Percentiles rank a stretch among this genome's conserved stretches.
Conservation (phyloP, 2,329 filamentous ascomycete genomes). For the Pestalotiopsis sp. region DNA sequence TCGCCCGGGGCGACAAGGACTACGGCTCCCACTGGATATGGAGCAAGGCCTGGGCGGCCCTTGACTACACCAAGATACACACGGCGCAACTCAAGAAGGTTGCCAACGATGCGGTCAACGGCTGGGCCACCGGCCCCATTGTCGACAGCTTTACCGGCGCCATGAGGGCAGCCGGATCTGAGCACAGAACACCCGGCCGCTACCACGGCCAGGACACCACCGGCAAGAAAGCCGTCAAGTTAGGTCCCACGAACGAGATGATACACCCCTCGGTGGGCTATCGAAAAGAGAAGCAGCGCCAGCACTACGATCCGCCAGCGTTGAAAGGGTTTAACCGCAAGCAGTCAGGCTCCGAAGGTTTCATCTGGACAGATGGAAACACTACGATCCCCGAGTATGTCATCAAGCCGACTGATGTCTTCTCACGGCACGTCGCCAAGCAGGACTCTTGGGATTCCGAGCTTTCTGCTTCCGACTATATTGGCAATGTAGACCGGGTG, state of each 20-base stretch:
- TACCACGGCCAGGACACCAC: slow-evolving; percentile 10
- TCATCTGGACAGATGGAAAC: slow-evolving; percentile 10
- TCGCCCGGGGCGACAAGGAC: background rate
- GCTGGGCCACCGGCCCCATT: slow-evolving; percentile 21
- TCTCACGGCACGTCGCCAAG: slow-evolving; percentile 12
- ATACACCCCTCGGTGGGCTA: slow-evolving; percentile 18
- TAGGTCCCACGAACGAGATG: slow-evolving; percentile 14
- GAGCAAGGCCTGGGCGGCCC: slow-evolving; percentile 3
- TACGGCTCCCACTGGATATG: background rate
- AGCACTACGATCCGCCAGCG: background rate
- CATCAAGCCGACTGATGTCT: slow-evolving; percentile 13
- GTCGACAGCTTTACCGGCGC: slow-evolving; percentile 15
- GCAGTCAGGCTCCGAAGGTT: slow-evolving; percentile 6
- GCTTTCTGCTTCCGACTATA: slow-evolving; percentile 1
- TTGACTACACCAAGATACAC: background rate
- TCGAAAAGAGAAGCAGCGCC: slow-evolving; percentile 3
- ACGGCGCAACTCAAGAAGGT: background rate
- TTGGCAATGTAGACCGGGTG: background rate
- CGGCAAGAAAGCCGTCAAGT: background rate
- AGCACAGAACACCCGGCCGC: slow-evolving; percentile 14
- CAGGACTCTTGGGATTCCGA: background rate
- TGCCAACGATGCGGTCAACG: slow-evolving; percentile 15
- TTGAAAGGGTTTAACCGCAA: slow-evolving; percentile 12
- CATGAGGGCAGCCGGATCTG: slow-evolving; percentile 11
- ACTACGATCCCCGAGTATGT: slow-evolving; percentile 18